Evolutionary conservation across 1,284 basidiomycete species (phyloP).

Genomic region (Ustilago loliicola): DNA sequence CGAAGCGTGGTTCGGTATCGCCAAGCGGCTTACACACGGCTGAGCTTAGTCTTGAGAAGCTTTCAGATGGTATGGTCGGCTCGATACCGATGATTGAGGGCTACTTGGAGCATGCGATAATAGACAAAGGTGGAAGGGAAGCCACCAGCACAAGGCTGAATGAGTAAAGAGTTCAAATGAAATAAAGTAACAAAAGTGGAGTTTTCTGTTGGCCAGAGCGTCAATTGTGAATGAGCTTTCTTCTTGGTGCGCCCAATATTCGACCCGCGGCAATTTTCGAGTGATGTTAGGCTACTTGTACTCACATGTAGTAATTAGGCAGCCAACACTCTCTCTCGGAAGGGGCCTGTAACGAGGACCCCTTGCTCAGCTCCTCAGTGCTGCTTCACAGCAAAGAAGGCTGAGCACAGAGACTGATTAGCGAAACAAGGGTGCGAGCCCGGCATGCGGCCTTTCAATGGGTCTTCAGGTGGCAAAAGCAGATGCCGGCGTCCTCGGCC

Average conservation of each 20-base stretch:
- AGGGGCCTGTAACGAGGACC: too few species aligned
- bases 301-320: neutral
- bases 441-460: neutral
- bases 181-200: neutral
- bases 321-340: too few species aligned
- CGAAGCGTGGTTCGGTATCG: too few species aligned
- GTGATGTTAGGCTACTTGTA: neutral
- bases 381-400: neutral
- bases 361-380: neutral
- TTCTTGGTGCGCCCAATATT: neutral
- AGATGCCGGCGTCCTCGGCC: slow-evolving; percentile 5
- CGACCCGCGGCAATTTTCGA: neutral
- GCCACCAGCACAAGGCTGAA: too few species aligned
- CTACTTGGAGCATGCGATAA: too few species aligned
- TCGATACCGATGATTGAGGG: neutral
- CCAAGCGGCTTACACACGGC: too few species aligned
- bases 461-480: neutral
- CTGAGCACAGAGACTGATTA: neutral
- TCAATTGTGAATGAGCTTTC: neutral
- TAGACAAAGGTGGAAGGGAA: too few species aligned
- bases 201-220: slow-evolving; percentile 4
- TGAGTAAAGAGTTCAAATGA: too few species aligned
- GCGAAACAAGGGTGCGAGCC: neutral
- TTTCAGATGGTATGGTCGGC: too few species aligned
- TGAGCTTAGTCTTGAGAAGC: too few species aligned